These are phyloP conservation scores for Yarrowia sp. DNA, from an alignment of 805 yeast species.

Conservation along the genomic window DNA sequence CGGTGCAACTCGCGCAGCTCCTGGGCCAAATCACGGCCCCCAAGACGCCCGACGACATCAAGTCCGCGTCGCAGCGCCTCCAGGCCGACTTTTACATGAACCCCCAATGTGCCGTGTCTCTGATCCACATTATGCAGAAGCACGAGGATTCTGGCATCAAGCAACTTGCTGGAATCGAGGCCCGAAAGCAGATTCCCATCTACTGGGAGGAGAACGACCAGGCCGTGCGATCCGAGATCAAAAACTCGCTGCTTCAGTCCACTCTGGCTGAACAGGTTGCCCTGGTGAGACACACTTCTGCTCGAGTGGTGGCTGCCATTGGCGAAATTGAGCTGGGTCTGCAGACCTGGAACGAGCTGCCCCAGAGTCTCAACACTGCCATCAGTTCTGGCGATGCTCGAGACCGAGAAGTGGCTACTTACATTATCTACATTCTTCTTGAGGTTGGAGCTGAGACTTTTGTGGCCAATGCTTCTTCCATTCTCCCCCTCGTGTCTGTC, in stretches of 20 bases:
- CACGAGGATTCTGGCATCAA: constrained; percentile 68
- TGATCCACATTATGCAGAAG: constrained; percentile 74
- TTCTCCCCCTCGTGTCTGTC: constrained; percentile 54
- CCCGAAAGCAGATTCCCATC: constrained; percentile 70
- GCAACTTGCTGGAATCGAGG: constrained; percentile 95
- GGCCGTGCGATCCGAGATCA: constrained; percentile 55
- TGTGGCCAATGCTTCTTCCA: constrained; percentile 40
- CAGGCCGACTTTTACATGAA: constrained; percentile 70
- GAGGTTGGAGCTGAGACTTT: constrained; percentile 42
- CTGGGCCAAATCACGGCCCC: constrained; percentile 76
- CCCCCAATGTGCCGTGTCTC: constrained; percentile 71
- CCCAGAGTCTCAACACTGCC: constrained; percentile 65
- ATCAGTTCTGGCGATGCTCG: constrained; percentile 50
- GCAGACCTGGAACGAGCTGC: constrained; percentile 71
- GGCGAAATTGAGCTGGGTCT: constrained; percentile 71
- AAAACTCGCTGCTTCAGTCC: constrained; percentile 61
- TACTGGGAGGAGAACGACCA: constrained; percentile 53
- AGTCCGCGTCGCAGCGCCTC: constrained; percentile 73
- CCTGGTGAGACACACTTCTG: constrained; percentile 78
- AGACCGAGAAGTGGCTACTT: constrained; percentile 77
- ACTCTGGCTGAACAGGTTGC: constrained; percentile 63
- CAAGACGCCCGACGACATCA: constrained; percentile 60
- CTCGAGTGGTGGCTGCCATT: constrained; percentile 85
- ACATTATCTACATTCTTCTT: constrained; percentile 68
- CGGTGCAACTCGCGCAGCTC: constrained; percentile 61